Evolutionary conservation across 768 basidiomycete genomes (phyloP), one percentile per base, ranked within the genome.

Genomic region (Termitomyces sp.): DNA sequence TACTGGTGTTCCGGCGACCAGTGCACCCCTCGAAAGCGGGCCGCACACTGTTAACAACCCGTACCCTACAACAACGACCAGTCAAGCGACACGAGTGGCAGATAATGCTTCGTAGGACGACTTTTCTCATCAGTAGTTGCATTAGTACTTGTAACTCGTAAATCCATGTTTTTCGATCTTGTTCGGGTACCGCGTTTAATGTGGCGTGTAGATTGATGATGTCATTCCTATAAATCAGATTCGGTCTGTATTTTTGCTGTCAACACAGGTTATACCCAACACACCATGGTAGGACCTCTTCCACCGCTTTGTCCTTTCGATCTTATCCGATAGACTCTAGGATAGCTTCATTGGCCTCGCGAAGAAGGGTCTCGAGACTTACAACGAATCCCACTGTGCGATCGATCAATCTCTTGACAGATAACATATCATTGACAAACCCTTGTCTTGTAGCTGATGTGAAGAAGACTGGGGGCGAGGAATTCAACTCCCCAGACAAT

Each of bases 271-370:
- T 31, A 54, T 53, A 58, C 58, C 54, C 50, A 56, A 61, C 39
- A 45, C 51, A 62, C 57, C 48, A 64, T 64, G 84, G 62, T 72
- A 80, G 64, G 70, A 81, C 20, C 18, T 15, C 30, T 22, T 12
- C 37, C n/a, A 15, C 18, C 24, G 13, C 12, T 42, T 12, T 30
- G 39, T 39, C 27, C 37, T 12, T 16, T n/a, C 6, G 51, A 54
- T 48, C 58, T 42, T 45, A 51, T 9, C 22, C 15, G 34, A 53
- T 54, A 2, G 16, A 31, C 15, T n/a, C 48, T 57, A 88, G 90
- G 88, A 90, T 60, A 78, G 69, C 59, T 80, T 92, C 65, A 78
- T 89, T 39, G 83, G 82, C 58, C 70, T 92, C 64, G 91, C 89
- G 11, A 87, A 91, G 72, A 70, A 91, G 71, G 83, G 84, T 61